phyloP scores from a whole-genome alignment of 106 monocot genomes.

The Acorus calamus region DNA sequence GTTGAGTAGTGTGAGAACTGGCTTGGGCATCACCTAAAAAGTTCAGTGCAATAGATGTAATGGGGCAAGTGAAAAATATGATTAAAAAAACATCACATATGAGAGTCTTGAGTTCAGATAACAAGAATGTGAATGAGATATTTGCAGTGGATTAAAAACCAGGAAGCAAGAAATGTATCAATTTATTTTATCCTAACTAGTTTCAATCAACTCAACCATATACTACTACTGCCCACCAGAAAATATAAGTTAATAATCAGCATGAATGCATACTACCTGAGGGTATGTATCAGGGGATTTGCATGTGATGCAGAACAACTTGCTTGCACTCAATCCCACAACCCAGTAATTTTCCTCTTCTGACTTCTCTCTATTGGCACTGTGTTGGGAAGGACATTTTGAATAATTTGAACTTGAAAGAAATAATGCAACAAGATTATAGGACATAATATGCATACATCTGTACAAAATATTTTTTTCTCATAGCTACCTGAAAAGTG shows the following conservation, averaged over 20 bases:
- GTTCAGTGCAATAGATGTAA: too few species aligned
- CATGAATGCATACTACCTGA: constrained; percentile 22
- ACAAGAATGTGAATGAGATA: too few species aligned
- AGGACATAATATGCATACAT: too few species aligned
- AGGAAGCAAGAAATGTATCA: too few species aligned
- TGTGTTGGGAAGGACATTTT: constrained; percentile 19
- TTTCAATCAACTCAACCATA: too few species aligned
- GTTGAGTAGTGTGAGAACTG: constrained; percentile 58
- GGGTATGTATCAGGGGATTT: constrained; percentile 72
- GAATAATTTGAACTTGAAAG: background rate
- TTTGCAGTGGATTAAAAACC: too few species aligned
- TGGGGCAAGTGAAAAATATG: too few species aligned
- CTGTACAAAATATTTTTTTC: too few species aligned
- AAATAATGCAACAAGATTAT: too few species aligned
- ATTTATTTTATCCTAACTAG: too few species aligned
- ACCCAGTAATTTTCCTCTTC: constrained; percentile 91
- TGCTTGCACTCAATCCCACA: constrained; percentile 69
- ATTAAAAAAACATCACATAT: too few species aligned
- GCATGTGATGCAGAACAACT: constrained; percentile 83
- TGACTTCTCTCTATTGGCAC: constrained; percentile 58
- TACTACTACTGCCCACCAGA: background rate
- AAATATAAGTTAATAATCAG: background rate
- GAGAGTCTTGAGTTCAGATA: too few species aligned
- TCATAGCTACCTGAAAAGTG: constrained; percentile 67
- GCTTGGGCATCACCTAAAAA: constrained; percentile 81